Evolutionary conservation across 1,284 basidiomycete genomes (phyloP).

Genomic region (Athelia psychrophila): DNA sequence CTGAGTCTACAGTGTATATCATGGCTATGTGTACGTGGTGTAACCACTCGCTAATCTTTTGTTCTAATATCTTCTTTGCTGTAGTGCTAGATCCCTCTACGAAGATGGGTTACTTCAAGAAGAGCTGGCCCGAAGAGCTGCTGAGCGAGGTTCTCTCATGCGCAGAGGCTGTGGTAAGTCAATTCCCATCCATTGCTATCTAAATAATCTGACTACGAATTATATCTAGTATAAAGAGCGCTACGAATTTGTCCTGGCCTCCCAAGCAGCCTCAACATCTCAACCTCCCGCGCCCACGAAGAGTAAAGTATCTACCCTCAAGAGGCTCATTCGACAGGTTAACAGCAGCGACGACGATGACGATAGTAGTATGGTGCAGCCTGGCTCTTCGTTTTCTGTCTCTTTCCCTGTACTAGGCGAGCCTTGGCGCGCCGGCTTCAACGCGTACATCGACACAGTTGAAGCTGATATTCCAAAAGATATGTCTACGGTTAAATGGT

Average conservation of each 20-base stretch:
- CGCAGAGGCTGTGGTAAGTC: conserved; percentile 18
- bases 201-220: conserved; percentile 7
- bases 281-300: no score
- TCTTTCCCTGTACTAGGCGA: background rate
- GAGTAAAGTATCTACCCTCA: background rate
- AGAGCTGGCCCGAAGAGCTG: conserved; percentile 6
- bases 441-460: conserved; percentile 18
- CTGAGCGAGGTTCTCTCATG: conserved; percentile 10
- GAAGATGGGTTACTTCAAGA: background rate
- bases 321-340: background rate
- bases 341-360: background rate
- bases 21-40: background rate
- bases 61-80: background rate
- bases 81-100: background rate
- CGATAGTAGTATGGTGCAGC: no score
- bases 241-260: conserved; percentile 1
- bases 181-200: background rate
- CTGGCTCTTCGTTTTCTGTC: background rate
- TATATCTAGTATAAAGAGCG: conserved; percentile 5
- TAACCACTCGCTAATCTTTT: background rate
- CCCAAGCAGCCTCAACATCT: background rate
- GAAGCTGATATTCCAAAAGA: conserved; percentile 15
- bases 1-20: background rate
- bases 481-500: conserved; percentile 26
- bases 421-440: conserved; percentile 21